Evolutionary conservation across 208 protist genomes (phyloP).

Genomic region (Leptomonas seymouri): DNA sequence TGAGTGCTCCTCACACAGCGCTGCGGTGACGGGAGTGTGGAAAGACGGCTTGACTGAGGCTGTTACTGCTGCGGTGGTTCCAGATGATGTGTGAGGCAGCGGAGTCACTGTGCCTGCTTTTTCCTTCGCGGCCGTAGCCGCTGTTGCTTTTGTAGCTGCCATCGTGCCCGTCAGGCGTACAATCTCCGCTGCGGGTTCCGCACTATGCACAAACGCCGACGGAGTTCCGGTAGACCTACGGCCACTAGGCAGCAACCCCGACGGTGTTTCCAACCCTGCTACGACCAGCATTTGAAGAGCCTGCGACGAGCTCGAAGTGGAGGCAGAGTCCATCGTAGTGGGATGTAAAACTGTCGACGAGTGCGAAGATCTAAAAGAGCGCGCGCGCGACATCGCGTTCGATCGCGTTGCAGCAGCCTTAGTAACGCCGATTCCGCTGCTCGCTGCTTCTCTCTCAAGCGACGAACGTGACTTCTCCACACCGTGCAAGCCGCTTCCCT

Average conservation of each 20-base stretch:
- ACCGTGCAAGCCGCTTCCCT: slow-evolving; percentile 4
- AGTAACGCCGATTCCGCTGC: background rate
- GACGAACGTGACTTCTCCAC: slow-evolving; percentile 11
- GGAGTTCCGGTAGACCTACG: background rate
- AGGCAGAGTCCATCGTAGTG: slow-evolving; percentile 12
- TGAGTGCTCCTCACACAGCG: no score
- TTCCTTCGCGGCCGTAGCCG: no score
- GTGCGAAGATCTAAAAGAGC: slow-evolving; percentile 1
- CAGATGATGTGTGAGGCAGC: background rate
- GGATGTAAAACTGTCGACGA: slow-evolving; percentile 9
- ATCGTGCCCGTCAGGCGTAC: no score
- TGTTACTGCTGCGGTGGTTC: background rate
- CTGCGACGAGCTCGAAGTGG: slow-evolving; percentile 11
- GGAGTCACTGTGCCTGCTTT: no score
- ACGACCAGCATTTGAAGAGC: background rate
- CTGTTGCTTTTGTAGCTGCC: no score
- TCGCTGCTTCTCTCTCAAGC: background rate
- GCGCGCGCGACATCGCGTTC: slow-evolving; percentile 6
- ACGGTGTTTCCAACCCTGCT: slow-evolving; percentile 1
- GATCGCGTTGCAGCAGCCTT: background rate
- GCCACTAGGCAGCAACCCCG: background rate
- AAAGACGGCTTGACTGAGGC: background rate
- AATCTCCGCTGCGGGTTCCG: no score
- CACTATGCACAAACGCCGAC: background rate
- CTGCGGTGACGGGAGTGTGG: no score